These are phyloP conservation scores for Martensiomyces pterosporus DNA, from an alignment of 192 early-diverging fungal genomes.

Conservation along the genomic window DNA sequence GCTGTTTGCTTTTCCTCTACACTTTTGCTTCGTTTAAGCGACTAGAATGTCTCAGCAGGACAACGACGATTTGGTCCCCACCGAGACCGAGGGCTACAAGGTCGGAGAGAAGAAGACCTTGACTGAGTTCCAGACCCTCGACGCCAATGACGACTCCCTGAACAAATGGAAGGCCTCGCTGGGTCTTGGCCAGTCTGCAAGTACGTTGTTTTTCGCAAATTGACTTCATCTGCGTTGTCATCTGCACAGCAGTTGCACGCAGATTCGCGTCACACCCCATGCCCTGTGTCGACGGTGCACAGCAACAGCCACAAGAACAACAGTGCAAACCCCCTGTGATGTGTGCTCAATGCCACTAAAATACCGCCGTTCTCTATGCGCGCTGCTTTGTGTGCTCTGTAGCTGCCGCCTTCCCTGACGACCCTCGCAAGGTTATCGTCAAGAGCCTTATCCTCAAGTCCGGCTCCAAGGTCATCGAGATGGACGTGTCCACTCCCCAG, in stretches of 20 bases:
- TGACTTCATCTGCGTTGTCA: background rate
- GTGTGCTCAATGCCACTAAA: too few relatives aligned
- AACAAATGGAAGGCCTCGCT: constrained; percentile 96
- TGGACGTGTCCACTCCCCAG: constrained; percentile 53
- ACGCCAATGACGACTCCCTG: constrained; percentile 89
- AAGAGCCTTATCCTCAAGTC: constrained; percentile 38
- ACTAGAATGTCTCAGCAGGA: constrained; percentile 32
- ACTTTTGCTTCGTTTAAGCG: background rate
- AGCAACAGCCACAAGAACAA: too few relatives aligned
- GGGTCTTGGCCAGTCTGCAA: constrained; percentile 61
- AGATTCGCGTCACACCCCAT: too few relatives aligned
- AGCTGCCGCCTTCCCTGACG: constrained; percentile 50
- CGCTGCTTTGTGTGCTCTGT: too few relatives aligned
- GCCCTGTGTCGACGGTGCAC: too few relatives aligned
- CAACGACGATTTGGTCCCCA: constrained; percentile 61
- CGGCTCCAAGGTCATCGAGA: constrained; percentile 16
- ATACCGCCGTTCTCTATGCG: too few relatives aligned
- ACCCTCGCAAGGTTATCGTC: constrained; percentile 57
- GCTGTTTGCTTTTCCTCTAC: constrained; percentile 2
- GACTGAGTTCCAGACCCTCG: constrained; percentile 77
- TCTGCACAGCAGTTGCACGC: constrained; percentile 3
- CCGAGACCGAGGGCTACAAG: constrained; percentile 83
- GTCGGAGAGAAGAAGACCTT: constrained; percentile 88
- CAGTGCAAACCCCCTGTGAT: too few relatives aligned
- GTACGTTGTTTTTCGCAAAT: too few relatives aligned